Evolutionary conservation across 345 rosid species (phyloP).

Genomic region (Aethionema arabicum): DNA sequence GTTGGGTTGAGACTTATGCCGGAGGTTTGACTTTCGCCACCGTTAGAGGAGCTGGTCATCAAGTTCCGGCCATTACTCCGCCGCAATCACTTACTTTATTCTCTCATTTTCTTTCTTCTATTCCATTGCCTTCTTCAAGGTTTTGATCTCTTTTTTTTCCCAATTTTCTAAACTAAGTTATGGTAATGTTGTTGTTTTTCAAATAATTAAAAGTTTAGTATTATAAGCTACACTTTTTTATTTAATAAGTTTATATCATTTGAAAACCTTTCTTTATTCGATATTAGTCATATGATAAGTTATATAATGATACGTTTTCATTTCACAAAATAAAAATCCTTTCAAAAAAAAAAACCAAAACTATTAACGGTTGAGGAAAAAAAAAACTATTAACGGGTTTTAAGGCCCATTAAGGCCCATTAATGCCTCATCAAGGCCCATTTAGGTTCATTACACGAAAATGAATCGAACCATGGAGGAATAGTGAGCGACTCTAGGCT

Average conservation of each 20-base stretch:
- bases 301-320: no score
- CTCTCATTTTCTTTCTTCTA: constrained; percentile 49
- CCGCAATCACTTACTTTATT: constrained; percentile 58
- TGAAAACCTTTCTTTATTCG: no score
- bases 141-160: constrained; percentile 19
- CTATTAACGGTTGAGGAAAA: background rate
- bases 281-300: no score
- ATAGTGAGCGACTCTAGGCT: background rate
- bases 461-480: background rate
- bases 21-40: constrained; percentile 61
- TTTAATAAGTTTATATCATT: no score
- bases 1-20: constrained; percentile 66
- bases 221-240: no score
- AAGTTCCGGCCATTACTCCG: constrained; percentile 60
- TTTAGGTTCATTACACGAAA: constrained; percentile 5
- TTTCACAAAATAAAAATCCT: no score
- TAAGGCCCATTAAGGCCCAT: no score
- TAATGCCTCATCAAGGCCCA: no score
- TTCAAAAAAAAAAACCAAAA: background rate
- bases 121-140: constrained; percentile 42
- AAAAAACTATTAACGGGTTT: background rate
- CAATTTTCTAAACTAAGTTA: background rate
- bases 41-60: constrained; percentile 74
- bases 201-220: background rate
- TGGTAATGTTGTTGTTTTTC: constrained; percentile 7